Evolutionary conservation across 2,329 filamentous ascomycete genomes (phyloP).

Genomic region (Simplicillium aogashimaense): DNA sequence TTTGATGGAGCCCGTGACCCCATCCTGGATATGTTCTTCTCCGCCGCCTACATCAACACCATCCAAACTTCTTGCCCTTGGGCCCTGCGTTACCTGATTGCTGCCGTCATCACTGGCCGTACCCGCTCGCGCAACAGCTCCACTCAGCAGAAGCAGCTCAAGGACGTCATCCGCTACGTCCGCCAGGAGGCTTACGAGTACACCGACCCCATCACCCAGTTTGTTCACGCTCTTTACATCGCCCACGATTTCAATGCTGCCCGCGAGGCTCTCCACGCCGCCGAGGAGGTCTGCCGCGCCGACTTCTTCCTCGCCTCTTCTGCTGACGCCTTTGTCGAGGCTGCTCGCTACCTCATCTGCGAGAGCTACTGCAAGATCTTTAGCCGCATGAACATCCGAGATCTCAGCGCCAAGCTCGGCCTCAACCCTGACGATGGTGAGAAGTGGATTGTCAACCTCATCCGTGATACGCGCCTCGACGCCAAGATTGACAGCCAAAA

Average conservation of each 20-base stretch:
- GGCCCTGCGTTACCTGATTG: conserved; percentile 88
- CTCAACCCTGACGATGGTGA: conserved; percentile 91
- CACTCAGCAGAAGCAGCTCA: conserved; percentile 94
- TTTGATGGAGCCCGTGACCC: conserved; percentile 82
- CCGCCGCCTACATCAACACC: conserved; percentile 95
- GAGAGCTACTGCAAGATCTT: conserved; percentile 99
- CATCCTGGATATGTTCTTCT: conserved; percentile 95
- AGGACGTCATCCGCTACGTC: conserved; percentile 91
- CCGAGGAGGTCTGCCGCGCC: conserved; percentile 80
- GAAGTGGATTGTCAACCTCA: conserved; percentile 99
- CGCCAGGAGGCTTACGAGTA: conserved; percentile 98
- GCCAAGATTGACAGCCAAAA: conserved; percentile 99
- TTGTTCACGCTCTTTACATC: conserved; percentile 91
- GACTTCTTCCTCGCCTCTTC: conserved; percentile 92
- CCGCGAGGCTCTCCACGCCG: conserved; percentile 72
- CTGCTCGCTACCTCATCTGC: conserved; percentile 90
- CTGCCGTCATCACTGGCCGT: conserved; percentile 90
- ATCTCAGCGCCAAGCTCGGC: conserved; percentile 83
- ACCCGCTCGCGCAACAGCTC: conserved; percentile 71
- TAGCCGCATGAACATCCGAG: conserved; percentile 95
- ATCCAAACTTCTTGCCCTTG: conserved; percentile 97
- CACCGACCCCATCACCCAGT: conserved; percentile 88
- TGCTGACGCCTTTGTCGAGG: conserved; percentile 84
- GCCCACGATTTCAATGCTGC: conserved; percentile 87
- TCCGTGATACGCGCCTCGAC: conserved; percentile 92